These are phyloP conservation scores for Mrakia blollopis DNA, from an alignment of 768 basidiomycete species.

Conservation along the genomic window DNA sequence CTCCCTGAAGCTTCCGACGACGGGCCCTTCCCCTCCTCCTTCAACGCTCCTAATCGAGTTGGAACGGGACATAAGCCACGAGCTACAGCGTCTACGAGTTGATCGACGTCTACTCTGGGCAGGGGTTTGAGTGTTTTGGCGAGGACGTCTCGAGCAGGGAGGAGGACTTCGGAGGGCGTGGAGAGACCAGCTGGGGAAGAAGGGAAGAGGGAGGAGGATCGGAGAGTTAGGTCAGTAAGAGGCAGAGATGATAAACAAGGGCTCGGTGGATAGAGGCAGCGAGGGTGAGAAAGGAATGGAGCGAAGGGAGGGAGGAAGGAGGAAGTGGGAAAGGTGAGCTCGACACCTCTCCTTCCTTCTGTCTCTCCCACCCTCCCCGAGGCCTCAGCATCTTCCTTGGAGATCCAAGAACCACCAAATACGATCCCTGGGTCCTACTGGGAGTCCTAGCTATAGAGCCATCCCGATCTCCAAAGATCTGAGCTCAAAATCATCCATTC, in stretches of 20 bases:
- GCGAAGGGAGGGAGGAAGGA: background rate
- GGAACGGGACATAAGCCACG: background rate
- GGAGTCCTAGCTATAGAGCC: no score
- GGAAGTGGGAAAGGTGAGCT: constrained; percentile 1
- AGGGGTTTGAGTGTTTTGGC: constrained; percentile 13
- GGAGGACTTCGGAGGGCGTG: constrained; percentile 25
- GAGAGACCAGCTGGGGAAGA: constrained; percentile 11
- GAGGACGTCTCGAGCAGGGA: background rate
- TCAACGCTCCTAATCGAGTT: background rate
- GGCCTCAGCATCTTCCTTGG: no score
- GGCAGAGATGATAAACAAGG: background rate
- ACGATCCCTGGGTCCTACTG: no score
- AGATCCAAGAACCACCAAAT: no score
- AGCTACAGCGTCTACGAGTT: constrained; percentile 11
- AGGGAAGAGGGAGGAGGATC: background rate
- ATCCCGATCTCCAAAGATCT: background rate
- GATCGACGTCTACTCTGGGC: background rate
- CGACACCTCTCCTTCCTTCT: background rate
- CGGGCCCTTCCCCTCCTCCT: background rate
- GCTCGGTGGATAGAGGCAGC: background rate
- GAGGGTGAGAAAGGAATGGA: background rate
- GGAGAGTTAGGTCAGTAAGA: background rate
- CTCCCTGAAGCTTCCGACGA: constrained; percentile 4
- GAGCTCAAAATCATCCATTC: background rate
- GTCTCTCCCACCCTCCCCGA: background rate